Conservation (phyloP, 805 yeast species). For the Cyberlindnera xishuangbannaensis region DNA sequence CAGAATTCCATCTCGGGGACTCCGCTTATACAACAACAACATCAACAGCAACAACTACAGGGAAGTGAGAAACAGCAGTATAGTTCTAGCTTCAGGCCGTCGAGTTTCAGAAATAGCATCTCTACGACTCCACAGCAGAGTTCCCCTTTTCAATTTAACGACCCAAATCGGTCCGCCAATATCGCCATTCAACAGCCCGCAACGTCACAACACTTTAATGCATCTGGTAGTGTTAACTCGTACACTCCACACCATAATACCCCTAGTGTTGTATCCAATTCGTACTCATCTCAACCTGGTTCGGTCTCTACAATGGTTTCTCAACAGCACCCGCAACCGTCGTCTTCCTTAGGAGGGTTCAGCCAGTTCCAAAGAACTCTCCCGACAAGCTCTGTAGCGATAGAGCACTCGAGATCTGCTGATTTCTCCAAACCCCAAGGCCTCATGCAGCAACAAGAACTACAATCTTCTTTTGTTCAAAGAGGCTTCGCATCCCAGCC, state of each 20-base stretch:
- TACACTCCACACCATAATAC: conserved; percentile 38
- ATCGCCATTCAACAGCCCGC: conserved; percentile 23
- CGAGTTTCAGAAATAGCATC: background rate
- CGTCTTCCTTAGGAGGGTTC: conserved; percentile 17
- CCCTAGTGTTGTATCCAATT: conserved; percentile 43
- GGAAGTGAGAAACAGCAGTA: no score
- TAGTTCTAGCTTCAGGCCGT: conserved; percentile 2
- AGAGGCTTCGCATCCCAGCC: conserved; percentile 9
- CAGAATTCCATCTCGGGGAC: conserved; percentile 11
- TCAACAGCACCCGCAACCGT: conserved; percentile 3
- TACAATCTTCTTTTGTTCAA: conserved; percentile 8
- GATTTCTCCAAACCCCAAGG: conserved; percentile 17
- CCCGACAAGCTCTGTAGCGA: conserved; percentile 46
- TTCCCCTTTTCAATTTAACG: conserved; percentile 3
- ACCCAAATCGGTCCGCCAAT: conserved; percentile 19
- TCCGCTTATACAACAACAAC: no score
- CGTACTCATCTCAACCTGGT: conserved; percentile 33
- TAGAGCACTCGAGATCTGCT: conserved; percentile 13
- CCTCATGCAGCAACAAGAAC: no score
- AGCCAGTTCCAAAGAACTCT: conserved; percentile 33
- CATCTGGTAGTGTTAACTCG: conserved; percentile 21
- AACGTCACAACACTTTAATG: conserved; percentile 27
- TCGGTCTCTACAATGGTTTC: conserved; percentile 20
- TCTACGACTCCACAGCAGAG: conserved; percentile 1
- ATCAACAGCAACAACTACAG: conserved; percentile 5